Percentiles rank a stretch among this genome's conserved stretches.
These are phyloP conservation scores for Theobroma cacao DNA, from an alignment of 345 rosid species.

Conservation along the genomic window DNA sequence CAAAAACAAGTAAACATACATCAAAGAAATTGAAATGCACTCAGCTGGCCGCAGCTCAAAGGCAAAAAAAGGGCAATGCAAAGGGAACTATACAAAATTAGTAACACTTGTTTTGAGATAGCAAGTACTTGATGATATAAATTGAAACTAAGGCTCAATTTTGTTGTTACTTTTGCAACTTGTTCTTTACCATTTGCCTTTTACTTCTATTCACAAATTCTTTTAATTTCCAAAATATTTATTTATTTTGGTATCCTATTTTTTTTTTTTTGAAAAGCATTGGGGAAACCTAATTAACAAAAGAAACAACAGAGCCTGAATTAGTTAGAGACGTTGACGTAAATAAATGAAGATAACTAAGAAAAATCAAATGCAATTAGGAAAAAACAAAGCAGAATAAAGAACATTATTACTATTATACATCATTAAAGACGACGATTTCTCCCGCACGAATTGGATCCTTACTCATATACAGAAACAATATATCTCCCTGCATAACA, in stretches of 20 bases:
- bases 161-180: too few species aligned
- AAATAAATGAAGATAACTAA: neutral
- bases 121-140: neutral
- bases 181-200: neutral
- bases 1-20: neutral
- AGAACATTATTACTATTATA: constrained; percentile 16
- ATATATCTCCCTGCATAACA: constrained; percentile 59
- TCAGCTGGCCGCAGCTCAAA: too few species aligned
- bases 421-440: constrained; percentile 63
- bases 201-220: neutral
- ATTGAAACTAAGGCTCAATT: neutral
- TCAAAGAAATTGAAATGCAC: neutral
- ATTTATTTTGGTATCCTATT: too few species aligned
- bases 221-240: too few species aligned
- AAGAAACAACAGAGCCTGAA: too few species aligned
- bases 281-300: too few species aligned
- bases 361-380: neutral
- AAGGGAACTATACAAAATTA: too few species aligned
- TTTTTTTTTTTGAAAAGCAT: too few species aligned
- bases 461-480: constrained; percentile 62
- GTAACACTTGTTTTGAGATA: neutral
- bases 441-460: constrained; percentile 74
- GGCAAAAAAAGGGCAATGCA: too few species aligned
- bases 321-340: too few species aligned
- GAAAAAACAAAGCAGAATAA: neutral